Evolutionary conservation across 148 eudicot species (phyloP), one percentile per base, ranked within the genome.

Genomic region (Rhododendron ovatum): DNA sequence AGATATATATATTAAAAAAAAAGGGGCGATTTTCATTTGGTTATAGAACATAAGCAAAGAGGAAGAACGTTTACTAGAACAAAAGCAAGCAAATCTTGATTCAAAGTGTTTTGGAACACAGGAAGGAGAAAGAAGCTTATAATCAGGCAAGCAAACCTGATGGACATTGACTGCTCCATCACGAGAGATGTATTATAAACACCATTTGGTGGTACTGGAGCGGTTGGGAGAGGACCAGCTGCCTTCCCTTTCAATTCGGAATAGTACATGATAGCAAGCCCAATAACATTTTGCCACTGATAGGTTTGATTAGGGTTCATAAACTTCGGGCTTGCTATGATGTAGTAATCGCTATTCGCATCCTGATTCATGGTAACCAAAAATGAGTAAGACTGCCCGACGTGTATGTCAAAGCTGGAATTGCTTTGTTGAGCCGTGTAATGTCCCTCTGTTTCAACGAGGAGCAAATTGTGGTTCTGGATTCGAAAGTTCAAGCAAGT

Each of bases 101-200:
- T 41, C 45, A 41, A 47, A 47, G 3, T 47, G 50, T 9, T 9
- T 9, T 47, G 50, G 11, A 47, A 47, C 50, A 9, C 50, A 0
- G 50, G 50, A 47, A 47, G 12, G 50, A 55, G 20, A 61, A 78
- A 48, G 57, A 33, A 10, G 33, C 45, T 7, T 6, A 41, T 41
- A 41, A 41, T 41, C 45, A 41, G 45, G 45, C 45, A 10, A 45
- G 43, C 93, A 83, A 73, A 95, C 99, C 99, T 96, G 91, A 97
- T 97, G 69, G 99, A 93, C 90, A 95, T 91, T 8, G 98, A 96
- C 89, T 97, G 98, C 90, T 95, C 94, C 95, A 97, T 93, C 48
- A 95, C 93, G 84, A 88, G 94, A 26, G 99, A 94, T 88, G 91
- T 95, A 90, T 95, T 95, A 82, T 53, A 92, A 55, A 92, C 87